A percentile compares a stretch with the other conserved stretches of the same genome.
Conservation (phyloP, 768 basidiomycete species). For the Boletus patriciae region DNA sequence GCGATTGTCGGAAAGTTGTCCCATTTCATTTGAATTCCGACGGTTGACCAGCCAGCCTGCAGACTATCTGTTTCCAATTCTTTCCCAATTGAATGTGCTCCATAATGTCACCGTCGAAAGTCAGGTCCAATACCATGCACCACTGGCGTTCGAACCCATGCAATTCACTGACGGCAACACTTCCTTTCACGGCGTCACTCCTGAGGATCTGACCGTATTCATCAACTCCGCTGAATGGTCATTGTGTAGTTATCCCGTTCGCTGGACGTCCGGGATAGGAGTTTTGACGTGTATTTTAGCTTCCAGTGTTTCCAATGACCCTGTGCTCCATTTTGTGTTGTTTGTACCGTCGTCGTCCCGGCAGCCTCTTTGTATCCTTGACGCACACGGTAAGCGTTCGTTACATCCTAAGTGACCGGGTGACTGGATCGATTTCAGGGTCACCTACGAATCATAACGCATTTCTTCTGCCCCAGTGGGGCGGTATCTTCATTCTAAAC, state of each 20-base stretch:
- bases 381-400: constrained; percentile 45
- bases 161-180: constrained; percentile 34
- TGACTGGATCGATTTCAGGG: constrained; percentile 38
- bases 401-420: constrained; percentile 2
- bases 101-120: constrained; percentile 95
- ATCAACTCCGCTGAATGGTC: constrained; percentile 97
- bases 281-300: constrained; percentile 46
- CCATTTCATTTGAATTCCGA: constrained; percentile 15
- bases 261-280: background rate
- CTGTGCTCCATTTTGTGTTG: constrained; percentile 88
- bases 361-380: constrained; percentile 68
- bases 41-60: constrained; percentile 13
- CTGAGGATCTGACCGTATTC: constrained; percentile 88
- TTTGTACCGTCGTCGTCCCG: constrained; percentile 77
- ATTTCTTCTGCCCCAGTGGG: constrained; percentile 94
- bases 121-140: constrained; percentile 90
- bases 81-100: constrained; percentile 57
- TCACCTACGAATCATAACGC: constrained; percentile 51
- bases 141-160: constrained; percentile 74
- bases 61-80: constrained; percentile 73
- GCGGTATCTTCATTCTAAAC: constrained; percentile 81
- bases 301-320: constrained; percentile 89
- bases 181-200: constrained; percentile 56
- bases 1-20: constrained; percentile 60
- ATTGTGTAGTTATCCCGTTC: constrained; percentile 56